Evolutionary conservation across 208 protist species (phyloP), one percentile per base, ranked within the genome.

Genomic region (Crithidia sp.): DNA sequence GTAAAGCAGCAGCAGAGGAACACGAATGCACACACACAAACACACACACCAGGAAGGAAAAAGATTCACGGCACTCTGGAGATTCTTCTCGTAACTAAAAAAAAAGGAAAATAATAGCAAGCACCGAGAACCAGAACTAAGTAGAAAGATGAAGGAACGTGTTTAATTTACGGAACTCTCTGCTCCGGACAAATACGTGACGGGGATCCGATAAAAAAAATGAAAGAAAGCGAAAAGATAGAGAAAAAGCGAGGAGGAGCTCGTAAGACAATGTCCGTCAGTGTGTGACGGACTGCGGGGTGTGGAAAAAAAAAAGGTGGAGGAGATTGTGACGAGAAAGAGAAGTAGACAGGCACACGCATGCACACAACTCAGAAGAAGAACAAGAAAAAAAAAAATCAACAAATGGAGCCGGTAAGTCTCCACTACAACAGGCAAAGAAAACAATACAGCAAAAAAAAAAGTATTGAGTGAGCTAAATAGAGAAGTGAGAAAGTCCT

Each of bases 221-320:
- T 14, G 49, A 58, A 73, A 37, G 9, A 60, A 62, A 53, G 56
- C 19, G 14, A 79, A 70, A 60, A 65, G 70, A 67, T 17, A 52
- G 12, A 14, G 53, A 57, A 14, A 72, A 49, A 13, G 9, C 7
- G 45, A 7, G 2, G 7, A 49, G 7, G 45, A 14, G 7, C 9
- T 49, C 7, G 45, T 49, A 7, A 49, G 37, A 7, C 13, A 4
- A n/a, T 45, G 2, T 69, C 19, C 53, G 36, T 65, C 41, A 49
- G 36, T 61, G 68, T 47, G 10, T 16, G 39, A 55, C 6, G 3
- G 39, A 57, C 10, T 57, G 17, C 12, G 10, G 54, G 13, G 54
- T 7, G 50, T 5, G 50, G 0, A 55, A 55, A 55, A 55, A 55
- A 9, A 55, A 55, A 55, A 28, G 28, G 28, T 28, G 28, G 28